These are phyloP conservation scores for Toxicodendron radicans DNA, from an alignment of 345 rosid species.

Conservation along the genomic window DNA sequence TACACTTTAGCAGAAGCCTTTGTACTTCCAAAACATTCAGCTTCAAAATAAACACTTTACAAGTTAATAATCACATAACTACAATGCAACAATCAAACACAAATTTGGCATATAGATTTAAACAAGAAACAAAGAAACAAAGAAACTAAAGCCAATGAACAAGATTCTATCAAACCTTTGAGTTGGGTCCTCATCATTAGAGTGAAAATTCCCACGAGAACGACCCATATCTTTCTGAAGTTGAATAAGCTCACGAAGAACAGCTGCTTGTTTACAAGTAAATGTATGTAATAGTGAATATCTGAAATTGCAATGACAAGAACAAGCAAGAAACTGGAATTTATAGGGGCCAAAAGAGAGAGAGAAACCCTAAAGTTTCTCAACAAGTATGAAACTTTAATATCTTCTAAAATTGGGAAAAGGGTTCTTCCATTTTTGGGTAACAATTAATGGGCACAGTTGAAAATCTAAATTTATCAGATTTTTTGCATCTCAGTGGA, in stretches of 20 bases:
- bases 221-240: constrained; percentile 70
- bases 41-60: not conserved
- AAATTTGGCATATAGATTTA: not conserved
- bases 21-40: not conserved
- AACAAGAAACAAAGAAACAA: not conserved
- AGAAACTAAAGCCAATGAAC: not conserved
- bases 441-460: constrained; percentile 1
- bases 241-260: constrained; percentile 17
- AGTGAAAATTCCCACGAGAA: constrained; percentile 87
- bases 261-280: constrained; percentile 7
- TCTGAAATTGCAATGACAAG: not conserved
- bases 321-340: not conserved
- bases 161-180: constrained; percentile 54
- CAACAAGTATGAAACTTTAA: not conserved
- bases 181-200: constrained; percentile 86
- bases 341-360: not conserved
- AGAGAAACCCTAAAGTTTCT: constrained; percentile 23
- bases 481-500: not conserved
- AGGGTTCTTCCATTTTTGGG: not conserved
- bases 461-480: constrained; percentile 10
- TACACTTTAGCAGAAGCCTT: not conserved
- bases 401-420: not conserved
- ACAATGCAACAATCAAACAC: constrained; percentile 3
- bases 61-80: not conserved
- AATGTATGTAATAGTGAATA: not conserved